Conservation (phyloP, 1,284 basidiomycete genomes). For the Wallemia mellicola region DNA sequence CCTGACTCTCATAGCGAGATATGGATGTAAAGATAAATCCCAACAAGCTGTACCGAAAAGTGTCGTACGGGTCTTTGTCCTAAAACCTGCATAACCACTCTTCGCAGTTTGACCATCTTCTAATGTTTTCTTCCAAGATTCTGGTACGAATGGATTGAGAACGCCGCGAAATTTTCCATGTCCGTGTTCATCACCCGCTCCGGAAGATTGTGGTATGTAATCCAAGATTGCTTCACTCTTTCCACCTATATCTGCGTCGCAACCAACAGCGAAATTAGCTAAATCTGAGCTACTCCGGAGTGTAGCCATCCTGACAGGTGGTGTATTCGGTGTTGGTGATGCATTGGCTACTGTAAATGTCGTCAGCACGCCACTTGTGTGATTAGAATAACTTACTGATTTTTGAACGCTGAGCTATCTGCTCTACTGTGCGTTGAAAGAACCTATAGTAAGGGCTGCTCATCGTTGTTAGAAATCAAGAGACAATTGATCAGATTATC, state of each 20-base stretch:
- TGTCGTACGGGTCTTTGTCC: slow-evolving; percentile 18
- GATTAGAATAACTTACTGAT: neutral
- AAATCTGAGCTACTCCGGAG: neutral
- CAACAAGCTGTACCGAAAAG: slow-evolving; percentile 20
- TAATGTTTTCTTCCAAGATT: slow-evolving; percentile 11
- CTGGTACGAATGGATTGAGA: slow-evolving; percentile 14
- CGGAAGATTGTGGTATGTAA: neutral
- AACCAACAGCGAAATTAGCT: slow-evolving; percentile 5
- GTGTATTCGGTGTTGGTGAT: neutral
- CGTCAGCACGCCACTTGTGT: neutral
- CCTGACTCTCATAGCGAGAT: slow-evolving; percentile 18
- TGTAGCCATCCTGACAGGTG: neutral
- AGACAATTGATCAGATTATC: neutral
- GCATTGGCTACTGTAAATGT: neutral
- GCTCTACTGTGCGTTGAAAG: neutral
- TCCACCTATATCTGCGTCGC: slow-evolving; percentile 13
- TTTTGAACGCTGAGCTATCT: neutral
- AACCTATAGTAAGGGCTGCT: neutral
- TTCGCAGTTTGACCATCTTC: slow-evolving; percentile 13
- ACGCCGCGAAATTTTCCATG: slow-evolving; percentile 14
- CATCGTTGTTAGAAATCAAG: neutral
- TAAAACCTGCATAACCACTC: slow-evolving; percentile 21
- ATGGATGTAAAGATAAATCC: slow-evolving; percentile 19
- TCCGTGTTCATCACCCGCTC: slow-evolving; percentile 7
- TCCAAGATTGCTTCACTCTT: slow-evolving; percentile 9